Evolutionary conservation across 768 basidiomycete genomes (phyloP), one percentile per base, ranked within the genome.

Genomic region (Xerocomellus intermedius): DNA sequence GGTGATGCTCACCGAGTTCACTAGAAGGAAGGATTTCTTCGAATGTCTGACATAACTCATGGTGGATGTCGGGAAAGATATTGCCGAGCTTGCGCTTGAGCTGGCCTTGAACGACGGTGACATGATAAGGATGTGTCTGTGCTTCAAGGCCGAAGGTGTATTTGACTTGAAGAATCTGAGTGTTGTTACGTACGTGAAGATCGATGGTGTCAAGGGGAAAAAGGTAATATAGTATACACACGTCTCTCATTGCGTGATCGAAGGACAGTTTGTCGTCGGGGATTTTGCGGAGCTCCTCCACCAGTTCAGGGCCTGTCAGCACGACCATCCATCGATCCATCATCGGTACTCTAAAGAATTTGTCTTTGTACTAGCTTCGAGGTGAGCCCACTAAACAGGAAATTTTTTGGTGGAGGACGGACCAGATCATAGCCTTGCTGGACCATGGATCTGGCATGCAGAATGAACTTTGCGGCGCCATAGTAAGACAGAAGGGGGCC

Each of bases 211-310:
- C 13, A 32, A 45, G n/a, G 42, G 32, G 9, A 5, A 56, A 41
- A 56, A 42, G 42, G 9, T 30, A 30, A 30, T 30, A 30, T 30
- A 30, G 30, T 30, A 24, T 28, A 62, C 69, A 10, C 48, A 81
- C 82, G 28, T 77, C 75, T 44, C 66, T 58, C 38, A 74, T 69
- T 5, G 74, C 75, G 19, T 74, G 72, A 54, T 62, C 56, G 48
- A 76, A 71, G 28, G 79, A 80, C 5, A 82, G 66, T 26, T 73
- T 71, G n/a, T 78, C 70, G 45, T 81, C 79, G 6, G 75, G 70
- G n/a, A 76, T 75, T 54, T 67, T 76, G 22, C 80, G 74, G 17
- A 86, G 61, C 39, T 85, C 83, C 7, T 83, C 78, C 13, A 83
- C 65, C 43, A 77, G 68, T 24, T 75, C 56, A 0, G 70, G 65